Conservation (phyloP, 148 eudicot species). For the Cornus kousa region DNA sequence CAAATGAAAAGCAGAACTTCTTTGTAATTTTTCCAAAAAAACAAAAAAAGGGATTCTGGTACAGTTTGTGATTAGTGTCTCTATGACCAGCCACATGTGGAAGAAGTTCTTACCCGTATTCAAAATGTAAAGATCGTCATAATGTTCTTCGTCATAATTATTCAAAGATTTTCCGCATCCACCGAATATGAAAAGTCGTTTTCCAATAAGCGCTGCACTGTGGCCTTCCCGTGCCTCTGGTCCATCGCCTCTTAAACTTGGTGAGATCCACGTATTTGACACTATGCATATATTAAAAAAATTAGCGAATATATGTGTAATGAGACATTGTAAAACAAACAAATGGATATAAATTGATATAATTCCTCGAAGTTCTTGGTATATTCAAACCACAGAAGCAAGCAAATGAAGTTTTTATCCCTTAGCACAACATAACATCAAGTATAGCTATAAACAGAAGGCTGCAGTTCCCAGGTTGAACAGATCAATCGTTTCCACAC, state of each 20-base stretch:
- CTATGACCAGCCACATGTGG: not conserved
- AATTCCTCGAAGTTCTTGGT: not conserved
- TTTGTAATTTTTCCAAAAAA: no score
- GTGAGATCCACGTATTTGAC: slow-evolving; percentile 79
- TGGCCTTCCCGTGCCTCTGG: slow-evolving; percentile 96
- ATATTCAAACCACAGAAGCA: not conserved
- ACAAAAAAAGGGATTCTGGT: not conserved
- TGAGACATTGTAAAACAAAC: not conserved
- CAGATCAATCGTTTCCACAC: not conserved
- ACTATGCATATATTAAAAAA: slow-evolving; percentile 34
- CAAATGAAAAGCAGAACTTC: no score
- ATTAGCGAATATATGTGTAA: not conserved
- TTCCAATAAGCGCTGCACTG: slow-evolving; percentile 86
- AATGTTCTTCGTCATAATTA: slow-evolving; percentile 50
- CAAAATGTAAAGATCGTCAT: slow-evolving; percentile 76
- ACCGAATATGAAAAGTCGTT: slow-evolving; percentile 82
- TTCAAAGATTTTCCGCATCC: slow-evolving; percentile 79
- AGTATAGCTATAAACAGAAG: not conserved
- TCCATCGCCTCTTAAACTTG: slow-evolving; percentile 66
- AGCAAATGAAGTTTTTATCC: not conserved
- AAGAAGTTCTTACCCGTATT: slow-evolving; percentile 57
- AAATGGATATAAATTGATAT: not conserved
- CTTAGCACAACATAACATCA: not conserved
- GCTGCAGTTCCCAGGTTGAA: not conserved
- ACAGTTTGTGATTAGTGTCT: not conserved